phyloP scores from a whole-genome alignment of 768 basidiomycete genomes.

The Naematelia encephala region DNA sequence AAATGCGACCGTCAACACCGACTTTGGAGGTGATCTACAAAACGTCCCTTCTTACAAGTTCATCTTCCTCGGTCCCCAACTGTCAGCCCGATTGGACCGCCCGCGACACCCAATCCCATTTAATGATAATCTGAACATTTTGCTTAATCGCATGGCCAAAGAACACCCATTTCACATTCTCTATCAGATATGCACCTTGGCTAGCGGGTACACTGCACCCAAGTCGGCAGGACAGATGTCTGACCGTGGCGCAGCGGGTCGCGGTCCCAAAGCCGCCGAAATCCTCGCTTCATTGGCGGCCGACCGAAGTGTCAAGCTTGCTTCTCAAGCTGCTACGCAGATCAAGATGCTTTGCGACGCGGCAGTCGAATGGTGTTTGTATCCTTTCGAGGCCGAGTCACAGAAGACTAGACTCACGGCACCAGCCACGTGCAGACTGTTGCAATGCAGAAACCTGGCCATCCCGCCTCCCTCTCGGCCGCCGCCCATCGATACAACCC shows the following conservation, averaged over 20 bases:
- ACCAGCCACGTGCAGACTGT: slow-evolving; percentile 46
- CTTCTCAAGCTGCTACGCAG: slow-evolving; percentile 19
- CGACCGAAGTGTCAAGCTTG: slow-evolving; percentile 5
- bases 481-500: slow-evolving; percentile 66
- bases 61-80: slow-evolving; percentile 85
- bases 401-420: neutral
- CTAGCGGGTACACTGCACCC: slow-evolving; percentile 23
- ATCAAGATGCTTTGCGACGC: slow-evolving; percentile 38
- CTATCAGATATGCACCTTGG: slow-evolving; percentile 79
- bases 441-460: slow-evolving; percentile 57
- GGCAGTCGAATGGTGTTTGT: slow-evolving; percentile 36
- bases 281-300: slow-evolving; percentile 57
- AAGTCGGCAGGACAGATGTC: slow-evolving; percentile 10
- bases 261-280: slow-evolving; percentile 63
- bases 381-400: neutral
- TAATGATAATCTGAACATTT: slow-evolving; percentile 62
- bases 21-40: slow-evolving; percentile 56
- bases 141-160: slow-evolving; percentile 67
- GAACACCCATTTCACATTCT: slow-evolving; percentile 94
- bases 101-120: slow-evolving; percentile 40
- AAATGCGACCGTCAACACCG: slow-evolving; percentile 56
- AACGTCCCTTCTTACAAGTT: slow-evolving; percentile 81
- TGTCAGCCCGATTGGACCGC: slow-evolving; percentile 78
- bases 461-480: slow-evolving; percentile 82
- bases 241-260: slow-evolving; percentile 57